Evolutionary conservation across 331 rosid species (phyloP), one percentile per base, ranked within the genome.

Genomic region (Rhamnella rubrinervis): DNA sequence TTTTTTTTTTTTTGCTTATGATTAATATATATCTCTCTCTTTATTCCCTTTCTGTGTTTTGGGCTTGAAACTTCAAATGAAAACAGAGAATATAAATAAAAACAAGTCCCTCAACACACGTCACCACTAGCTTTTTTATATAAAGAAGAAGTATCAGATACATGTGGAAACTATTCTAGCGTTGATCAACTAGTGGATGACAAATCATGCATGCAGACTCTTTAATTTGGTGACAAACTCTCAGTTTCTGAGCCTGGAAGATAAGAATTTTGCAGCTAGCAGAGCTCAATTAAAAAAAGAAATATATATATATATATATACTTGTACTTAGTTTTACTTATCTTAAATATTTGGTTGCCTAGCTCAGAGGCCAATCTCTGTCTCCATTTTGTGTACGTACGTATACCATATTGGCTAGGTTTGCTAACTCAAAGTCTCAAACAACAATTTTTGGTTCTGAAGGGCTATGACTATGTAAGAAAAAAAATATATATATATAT

Each of bases 1-100:
- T 8, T 39, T 40, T 8, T 28, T 8, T 39, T 67, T 35, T 55
- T 16, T 49, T 47, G 31, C 31, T 19, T 51, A 7, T 23, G 47
- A 19, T 19, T 41, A 2, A 37, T 31, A 18, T 20, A 46, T 21
- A 51, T 59, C 20, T 52, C 19, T 39, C 23, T 69, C 59, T 51
- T 66, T 71, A 65, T 75, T 80, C 76, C 66, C 71, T 65, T 75
- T 59, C 63, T 60, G 31, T 60, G 67, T 53, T 70, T 70, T 65
- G 59, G 58, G 61, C 52, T 70, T 65, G 56, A 62, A 60, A 74
- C 49, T 44, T 14, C 4, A 70, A 70, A 62, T 21, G 52, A 66
- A 55, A 66, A 56, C 73, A 55, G 21, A 50, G 52, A 68, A 20
- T 64, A 64, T n/a, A 61, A 75, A 52, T 25, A 61, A 75, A 60